Conservation (phyloP, 129 eudicot genomes). For the Centella asiatica region DNA sequence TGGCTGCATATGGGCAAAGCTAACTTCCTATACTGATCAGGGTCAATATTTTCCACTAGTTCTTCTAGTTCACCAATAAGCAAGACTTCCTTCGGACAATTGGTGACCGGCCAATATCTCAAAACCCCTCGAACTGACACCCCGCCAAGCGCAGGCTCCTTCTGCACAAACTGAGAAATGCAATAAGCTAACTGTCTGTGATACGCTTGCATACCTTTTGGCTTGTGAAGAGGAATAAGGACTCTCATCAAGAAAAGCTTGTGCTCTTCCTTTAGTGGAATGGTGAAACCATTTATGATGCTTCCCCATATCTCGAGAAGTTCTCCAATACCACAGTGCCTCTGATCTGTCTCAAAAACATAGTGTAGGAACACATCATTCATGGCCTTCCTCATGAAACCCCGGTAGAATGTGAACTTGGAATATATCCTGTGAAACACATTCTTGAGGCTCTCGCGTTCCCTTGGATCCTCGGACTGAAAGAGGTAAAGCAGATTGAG, state of each 20-base stretch:
- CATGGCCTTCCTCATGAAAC: constrained; percentile 68
- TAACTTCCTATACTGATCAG: constrained; percentile 27
- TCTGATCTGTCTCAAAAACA: constrained; percentile 39
- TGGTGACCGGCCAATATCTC: constrained; percentile 63
- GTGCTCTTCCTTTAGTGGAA: constrained; percentile 72
- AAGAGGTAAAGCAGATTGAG: constrained; percentile 50
- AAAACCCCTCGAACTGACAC: constrained; percentile 43
- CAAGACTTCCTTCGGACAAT: constrained; percentile 64
- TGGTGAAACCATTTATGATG: constrained; percentile 56
- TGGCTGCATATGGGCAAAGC: constrained; percentile 49
- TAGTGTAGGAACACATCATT: constrained; percentile 48
- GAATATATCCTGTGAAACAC: constrained; percentile 52
- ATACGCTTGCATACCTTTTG: constrained; percentile 48
- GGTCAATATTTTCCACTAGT: constrained; percentile 48
- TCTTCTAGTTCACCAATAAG: constrained; percentile 66
- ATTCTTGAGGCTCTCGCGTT: constrained; percentile 59
- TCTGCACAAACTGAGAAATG: constrained; percentile 60
- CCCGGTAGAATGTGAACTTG: constrained; percentile 49
- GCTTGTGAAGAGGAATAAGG: constrained; percentile 65
- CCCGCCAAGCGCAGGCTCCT: constrained; percentile 55
- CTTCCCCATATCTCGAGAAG: constrained; percentile 81
- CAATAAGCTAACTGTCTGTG: constrained; percentile 65
- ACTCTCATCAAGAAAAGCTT: constrained; percentile 49
- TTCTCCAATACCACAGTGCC: constrained; percentile 67
- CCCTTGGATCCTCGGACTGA: constrained; percentile 60